A percentile compares a stretch with the other conserved stretches of the same genome.
These are phyloP conservation scores for Fusarium protoensiforme DNA, from an alignment of 2,329 filamentous ascomycete genomes.

Conservation along the genomic window DNA sequence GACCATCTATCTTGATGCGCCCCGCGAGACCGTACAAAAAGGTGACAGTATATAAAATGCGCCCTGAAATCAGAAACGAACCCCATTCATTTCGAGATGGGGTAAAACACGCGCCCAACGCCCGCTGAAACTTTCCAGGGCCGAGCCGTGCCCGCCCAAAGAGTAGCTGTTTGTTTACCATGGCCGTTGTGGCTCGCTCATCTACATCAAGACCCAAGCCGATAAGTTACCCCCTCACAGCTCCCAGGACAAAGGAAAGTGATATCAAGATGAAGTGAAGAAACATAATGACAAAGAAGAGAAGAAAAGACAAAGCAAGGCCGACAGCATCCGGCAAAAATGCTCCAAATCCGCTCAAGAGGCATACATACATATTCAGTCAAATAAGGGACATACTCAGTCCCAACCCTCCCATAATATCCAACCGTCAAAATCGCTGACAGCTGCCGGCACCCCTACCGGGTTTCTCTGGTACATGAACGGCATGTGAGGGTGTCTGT, in stretches of 20 bases:
- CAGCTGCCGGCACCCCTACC: conserved; percentile 40
- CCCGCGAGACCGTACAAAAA: conserved; percentile 14
- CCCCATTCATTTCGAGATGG: not conserved
- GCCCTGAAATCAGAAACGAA: conserved; percentile 12
- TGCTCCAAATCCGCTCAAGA: not conserved
- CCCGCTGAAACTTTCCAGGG: conserved; percentile 33
- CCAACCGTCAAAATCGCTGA: conserved; percentile 49
- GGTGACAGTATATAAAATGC: conserved; percentile 15
- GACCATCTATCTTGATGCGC: conserved; percentile 31
- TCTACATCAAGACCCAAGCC: conserved; percentile 24
- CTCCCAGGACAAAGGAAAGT: conserved; percentile 19
- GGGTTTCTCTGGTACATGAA: conserved; percentile 47
- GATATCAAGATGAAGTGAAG: conserved; percentile 6
- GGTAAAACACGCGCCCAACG: conserved; percentile 30
- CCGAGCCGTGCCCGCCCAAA: conserved; percentile 12
- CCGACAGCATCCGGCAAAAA: not conserved
- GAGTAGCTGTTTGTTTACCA: conserved; percentile 16
- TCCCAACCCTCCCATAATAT: conserved; percentile 56
- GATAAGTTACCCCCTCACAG: not conserved
- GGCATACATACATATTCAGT: not conserved
- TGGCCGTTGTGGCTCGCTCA: conserved; percentile 26
- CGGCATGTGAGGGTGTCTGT: conserved; percentile 41
- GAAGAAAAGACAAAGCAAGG: not conserved
- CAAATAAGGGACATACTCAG: conserved; percentile 17
- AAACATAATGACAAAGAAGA: not conserved